phyloP scores from a whole-genome alignment of 2,329 filamentous ascomycete species.

The Fusarium poae region DNA sequence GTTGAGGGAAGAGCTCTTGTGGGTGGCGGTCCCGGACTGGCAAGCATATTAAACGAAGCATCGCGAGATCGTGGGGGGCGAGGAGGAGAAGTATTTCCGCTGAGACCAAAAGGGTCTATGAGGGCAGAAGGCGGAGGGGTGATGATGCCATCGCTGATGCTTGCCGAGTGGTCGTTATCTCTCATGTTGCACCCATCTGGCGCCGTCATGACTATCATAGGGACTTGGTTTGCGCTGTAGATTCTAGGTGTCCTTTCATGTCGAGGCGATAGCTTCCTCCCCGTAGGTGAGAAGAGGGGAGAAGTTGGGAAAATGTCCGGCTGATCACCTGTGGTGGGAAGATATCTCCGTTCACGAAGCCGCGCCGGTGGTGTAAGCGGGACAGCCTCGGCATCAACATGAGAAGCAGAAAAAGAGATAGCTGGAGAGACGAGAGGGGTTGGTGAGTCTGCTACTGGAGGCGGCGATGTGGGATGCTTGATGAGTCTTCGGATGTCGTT shows the following conservation, averaged over 20 bases:
- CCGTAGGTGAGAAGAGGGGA: constrained; percentile 55
- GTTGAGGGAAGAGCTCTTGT: constrained; percentile 55
- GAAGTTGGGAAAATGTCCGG: constrained; percentile 54
- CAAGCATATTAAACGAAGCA: constrained; percentile 38
- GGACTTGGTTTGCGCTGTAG: constrained; percentile 27
- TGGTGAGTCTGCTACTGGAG: constrained; percentile 52
- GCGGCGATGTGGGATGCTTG: constrained; percentile 44
- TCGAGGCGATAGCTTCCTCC: constrained; percentile 55
- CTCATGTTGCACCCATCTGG: constrained; percentile 22
- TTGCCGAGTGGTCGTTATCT: constrained; percentile 5
- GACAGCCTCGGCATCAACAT: constrained; percentile 33
- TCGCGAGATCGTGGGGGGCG: constrained; percentile 27
- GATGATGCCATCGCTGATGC: constrained; percentile 15
- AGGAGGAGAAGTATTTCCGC: constrained; percentile 26
- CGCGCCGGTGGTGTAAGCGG: constrained; percentile 62
- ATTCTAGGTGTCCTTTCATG: constrained; percentile 45
- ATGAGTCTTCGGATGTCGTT: constrained; percentile 26
- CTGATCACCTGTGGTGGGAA: constrained; percentile 48
- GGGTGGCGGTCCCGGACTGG: constrained; percentile 60
- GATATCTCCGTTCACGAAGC: constrained; percentile 61
- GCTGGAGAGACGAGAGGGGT: constrained; percentile 60
- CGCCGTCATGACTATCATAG: constrained; percentile 38
- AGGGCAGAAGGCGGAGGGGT: constrained; percentile 23
- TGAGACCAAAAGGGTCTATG: constrained; percentile 6
- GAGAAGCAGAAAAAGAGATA: constrained; percentile 42